These are phyloP conservation scores for Tolypocladium amazonense DNA, from an alignment of 2,329 filamentous ascomycete genomes.

Conservation along the genomic window DNA sequence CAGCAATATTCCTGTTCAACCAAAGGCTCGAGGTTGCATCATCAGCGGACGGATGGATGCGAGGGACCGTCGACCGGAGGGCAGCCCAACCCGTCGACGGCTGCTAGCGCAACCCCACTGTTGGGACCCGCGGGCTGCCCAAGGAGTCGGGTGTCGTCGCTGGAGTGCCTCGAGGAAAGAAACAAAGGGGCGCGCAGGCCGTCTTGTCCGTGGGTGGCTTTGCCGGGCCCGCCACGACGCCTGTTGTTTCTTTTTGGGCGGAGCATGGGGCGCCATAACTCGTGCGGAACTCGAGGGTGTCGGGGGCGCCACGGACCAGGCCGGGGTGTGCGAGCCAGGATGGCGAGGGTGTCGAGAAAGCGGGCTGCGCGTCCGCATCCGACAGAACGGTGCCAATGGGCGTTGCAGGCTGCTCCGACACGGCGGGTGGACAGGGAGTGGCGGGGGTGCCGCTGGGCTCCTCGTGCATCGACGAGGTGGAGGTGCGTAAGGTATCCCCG, in stretches of 20 bases:
- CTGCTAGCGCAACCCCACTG: not conserved
- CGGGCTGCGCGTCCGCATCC: constrained; percentile 5
- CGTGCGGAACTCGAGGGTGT: not conserved
- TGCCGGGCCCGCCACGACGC: not conserved
- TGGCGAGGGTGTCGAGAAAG: not conserved
- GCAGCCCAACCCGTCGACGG: not conserved
- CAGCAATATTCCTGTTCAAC: not conserved
- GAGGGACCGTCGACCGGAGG: not conserved
- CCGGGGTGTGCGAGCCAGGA: not conserved
- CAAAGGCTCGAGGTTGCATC: not conserved
- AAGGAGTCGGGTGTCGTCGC: too few species aligned
- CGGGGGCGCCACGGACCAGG: not conserved
- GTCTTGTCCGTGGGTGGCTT: not conserved
- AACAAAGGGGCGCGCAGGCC: too few species aligned
- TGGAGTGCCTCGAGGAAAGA: too few species aligned
- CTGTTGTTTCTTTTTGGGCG: not conserved
- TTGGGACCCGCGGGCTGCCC: not conserved
- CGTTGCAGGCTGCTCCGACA: constrained; percentile 4
- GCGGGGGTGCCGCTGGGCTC: not conserved
- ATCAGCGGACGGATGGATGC: not conserved
- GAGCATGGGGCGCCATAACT: not conserved
- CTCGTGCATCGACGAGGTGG: not conserved
- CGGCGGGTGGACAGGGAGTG: not conserved
- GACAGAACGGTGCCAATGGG: constrained; percentile 9
- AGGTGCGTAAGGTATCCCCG: not conserved